phyloP scores from a whole-genome alignment of 345 rosid species.

The Citrus mangshanensis region DNA sequence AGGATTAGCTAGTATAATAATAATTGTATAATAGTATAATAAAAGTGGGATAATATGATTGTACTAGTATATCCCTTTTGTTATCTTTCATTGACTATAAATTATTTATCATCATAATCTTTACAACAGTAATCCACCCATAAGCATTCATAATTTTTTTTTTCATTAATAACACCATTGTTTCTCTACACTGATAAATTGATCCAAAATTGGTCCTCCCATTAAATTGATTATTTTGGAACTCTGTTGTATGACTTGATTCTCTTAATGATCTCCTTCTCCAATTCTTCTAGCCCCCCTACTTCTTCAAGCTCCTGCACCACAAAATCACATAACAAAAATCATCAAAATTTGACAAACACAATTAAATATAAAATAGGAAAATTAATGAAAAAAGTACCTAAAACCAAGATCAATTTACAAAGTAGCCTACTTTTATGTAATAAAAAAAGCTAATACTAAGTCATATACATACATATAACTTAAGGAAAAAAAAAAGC shows the following conservation, averaged over 20 bases:
- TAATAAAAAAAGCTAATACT: too few relatives aligned
- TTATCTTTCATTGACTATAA: background rate
- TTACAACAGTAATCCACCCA: background rate
- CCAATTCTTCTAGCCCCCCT: slow-evolving; percentile 78
- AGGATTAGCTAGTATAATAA: background rate
- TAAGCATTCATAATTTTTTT: background rate
- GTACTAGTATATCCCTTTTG: background rate
- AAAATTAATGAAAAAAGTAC: background rate
- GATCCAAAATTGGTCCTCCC: slow-evolving; percentile 2
- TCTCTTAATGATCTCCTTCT: slow-evolving; percentile 64
- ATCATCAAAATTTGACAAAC: background rate
- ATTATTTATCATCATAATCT: background rate
- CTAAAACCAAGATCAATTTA: too few relatives aligned
- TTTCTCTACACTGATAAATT: background rate
- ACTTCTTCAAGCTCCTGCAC: slow-evolving; percentile 72
- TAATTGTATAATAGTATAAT: background rate
- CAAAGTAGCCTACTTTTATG: too few relatives aligned
- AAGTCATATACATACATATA: too few relatives aligned
- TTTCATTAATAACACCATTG: background rate
- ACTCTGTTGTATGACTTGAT: slow-evolving; percentile 43
- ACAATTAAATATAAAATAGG: background rate
- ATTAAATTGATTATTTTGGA: slow-evolving; percentile 8
- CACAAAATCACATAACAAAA: too few relatives aligned
- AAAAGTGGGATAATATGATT: background rate
- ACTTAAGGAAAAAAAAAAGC: too few relatives aligned